Conservation (phyloP, 1,284 basidiomycete genomes). For the Leccinum pseudoinsigne region DNA sequence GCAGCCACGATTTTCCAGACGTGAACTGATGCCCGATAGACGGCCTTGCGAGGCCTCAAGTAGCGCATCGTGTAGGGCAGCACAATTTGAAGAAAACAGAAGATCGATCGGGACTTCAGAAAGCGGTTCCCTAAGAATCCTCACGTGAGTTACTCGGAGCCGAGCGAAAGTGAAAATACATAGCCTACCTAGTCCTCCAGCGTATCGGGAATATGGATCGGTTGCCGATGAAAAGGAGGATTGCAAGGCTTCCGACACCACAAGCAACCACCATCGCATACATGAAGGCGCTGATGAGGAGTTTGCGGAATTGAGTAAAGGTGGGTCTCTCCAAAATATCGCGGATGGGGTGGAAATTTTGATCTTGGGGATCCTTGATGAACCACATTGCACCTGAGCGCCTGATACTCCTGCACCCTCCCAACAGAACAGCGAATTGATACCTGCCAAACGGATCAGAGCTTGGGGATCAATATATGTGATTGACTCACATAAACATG, state of each 20-base stretch:
- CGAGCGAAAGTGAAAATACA: background rate
- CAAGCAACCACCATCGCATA: conserved; percentile 81
- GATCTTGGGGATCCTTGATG: conserved; percentile 90
- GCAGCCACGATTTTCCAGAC: conserved; percentile 70
- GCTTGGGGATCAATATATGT: background rate
- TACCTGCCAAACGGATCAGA: conserved; percentile 59
- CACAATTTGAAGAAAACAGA: conserved; percentile 80
- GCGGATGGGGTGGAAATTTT: conserved; percentile 87
- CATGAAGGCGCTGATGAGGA: conserved; percentile 83
- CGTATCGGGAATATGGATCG: conserved; percentile 74
- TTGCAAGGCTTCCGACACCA: conserved; percentile 70
- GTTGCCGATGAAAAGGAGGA: conserved; percentile 57
- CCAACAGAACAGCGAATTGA: conserved; percentile 84
- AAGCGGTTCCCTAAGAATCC: conserved; percentile 59
- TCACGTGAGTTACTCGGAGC: conserved; percentile 10
- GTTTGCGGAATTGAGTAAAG: conserved; percentile 80
- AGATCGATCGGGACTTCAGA: conserved; percentile 88
- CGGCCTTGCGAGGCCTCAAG: conserved; percentile 64
- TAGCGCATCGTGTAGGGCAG: conserved; percentile 80
- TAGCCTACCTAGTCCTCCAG: conserved; percentile 73
- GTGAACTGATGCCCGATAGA: conserved; percentile 50
- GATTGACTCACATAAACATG: conserved; percentile 74
- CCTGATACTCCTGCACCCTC: conserved; percentile 78
- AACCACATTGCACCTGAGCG: conserved; percentile 95
- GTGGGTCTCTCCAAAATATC: conserved; percentile 91